These are phyloP conservation scores for Cnidoscolus chayamansa DNA, from an alignment of 441 rosid species.

Conservation along the genomic window DNA sequence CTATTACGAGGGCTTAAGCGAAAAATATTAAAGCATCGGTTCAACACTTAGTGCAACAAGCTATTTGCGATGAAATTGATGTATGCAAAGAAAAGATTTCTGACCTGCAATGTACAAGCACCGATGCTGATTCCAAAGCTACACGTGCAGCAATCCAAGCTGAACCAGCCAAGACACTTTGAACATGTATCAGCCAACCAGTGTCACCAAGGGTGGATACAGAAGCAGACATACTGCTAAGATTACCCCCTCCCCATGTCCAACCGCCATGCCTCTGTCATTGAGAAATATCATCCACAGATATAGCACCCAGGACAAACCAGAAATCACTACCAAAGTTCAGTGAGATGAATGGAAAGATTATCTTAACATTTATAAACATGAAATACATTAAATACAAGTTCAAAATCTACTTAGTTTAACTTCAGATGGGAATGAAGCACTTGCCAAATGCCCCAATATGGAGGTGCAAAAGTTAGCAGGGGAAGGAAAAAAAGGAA, in stretches of 20 bases:
- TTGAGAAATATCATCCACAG: constrained; percentile 17
- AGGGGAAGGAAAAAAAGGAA: too few species aligned
- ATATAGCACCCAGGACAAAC: constrained; percentile 14
- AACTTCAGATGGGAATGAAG: neutral
- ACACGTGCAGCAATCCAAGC: constrained; percentile 99
- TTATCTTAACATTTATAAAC: constrained; percentile 5
- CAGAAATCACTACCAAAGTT: neutral
- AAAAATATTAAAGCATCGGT: too few species aligned
- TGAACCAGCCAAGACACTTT: constrained; percentile 94
- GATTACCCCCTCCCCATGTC: constrained; percentile 99
- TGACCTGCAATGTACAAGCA: constrained; percentile 98
- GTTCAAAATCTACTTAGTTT: neutral
- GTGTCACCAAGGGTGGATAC: constrained; percentile 96
- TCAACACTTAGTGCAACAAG: too few species aligned
- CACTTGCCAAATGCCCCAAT: too few species aligned
- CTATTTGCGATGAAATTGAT: constrained; percentile 16
- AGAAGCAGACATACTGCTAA: constrained; percentile 99
- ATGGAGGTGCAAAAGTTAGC: too few species aligned
- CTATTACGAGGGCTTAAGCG: too few species aligned
- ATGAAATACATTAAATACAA: neutral
- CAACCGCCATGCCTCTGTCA: constrained; percentile 95
- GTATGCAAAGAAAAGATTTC: constrained; percentile 13
- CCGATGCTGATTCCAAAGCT: constrained; percentile 91
- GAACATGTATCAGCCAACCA: constrained; percentile 98
- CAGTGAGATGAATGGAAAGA: neutral